Percentiles rank a stretch among this genome's conserved stretches.
Conservation (phyloP, 2,329 filamentous ascomycete species). For the Colletotrichum cuscutae region DNA sequence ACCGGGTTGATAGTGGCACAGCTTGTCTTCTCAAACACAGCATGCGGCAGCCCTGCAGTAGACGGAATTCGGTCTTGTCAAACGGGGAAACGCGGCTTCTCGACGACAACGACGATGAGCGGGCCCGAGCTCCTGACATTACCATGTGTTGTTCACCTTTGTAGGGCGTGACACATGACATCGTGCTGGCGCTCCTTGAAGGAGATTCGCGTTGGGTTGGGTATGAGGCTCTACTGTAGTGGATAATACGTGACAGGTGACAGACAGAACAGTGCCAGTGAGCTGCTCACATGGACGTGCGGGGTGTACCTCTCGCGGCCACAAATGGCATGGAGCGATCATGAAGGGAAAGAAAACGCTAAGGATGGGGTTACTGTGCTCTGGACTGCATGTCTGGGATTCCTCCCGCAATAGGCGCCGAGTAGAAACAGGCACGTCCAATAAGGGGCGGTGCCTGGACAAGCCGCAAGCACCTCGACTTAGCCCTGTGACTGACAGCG, state of each 20-base stretch:
- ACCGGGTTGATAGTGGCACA: neutral
- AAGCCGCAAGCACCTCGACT: conserved; percentile 14
- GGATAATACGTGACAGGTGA: neutral
- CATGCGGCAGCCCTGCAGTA: conserved; percentile 8
- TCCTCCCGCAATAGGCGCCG: neutral
- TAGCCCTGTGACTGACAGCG: neutral
- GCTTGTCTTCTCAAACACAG: conserved; percentile 1
- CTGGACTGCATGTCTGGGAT: neutral
- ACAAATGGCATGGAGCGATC: neutral
- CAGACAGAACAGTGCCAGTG: neutral
- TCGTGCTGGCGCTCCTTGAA: neutral
- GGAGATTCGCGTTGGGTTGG: neutral
- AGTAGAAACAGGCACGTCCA: conserved; percentile 11
- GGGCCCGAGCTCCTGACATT: neutral
- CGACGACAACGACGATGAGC: neutral
- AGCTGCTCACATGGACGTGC: conserved; percentile 15
- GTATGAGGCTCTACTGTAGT: neutral
- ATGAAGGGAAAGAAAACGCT: neutral
- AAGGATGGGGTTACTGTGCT: neutral
- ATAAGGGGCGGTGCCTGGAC: conserved; percentile 17
- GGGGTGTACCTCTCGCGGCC: neutral
- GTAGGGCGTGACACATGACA: neutral
- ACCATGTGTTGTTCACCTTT: neutral
- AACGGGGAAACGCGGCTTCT: neutral
- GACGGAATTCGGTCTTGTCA: neutral